Conservation (phyloP, 345 rosid species). For the Theobroma cacao region DNA sequence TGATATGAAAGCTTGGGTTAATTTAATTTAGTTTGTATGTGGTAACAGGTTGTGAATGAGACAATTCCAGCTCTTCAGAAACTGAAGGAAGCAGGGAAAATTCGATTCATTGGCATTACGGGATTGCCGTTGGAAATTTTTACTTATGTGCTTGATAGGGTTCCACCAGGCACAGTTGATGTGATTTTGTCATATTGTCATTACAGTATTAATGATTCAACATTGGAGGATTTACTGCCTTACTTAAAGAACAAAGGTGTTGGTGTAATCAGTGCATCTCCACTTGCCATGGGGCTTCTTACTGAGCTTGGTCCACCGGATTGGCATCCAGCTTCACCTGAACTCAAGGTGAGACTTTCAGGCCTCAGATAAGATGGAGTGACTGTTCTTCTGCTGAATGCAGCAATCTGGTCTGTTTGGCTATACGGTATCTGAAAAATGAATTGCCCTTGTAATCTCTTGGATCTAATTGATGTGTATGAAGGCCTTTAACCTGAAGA, state of each 20-base stretch:
- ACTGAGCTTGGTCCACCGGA: slow-evolving; percentile 90
- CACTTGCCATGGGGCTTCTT: slow-evolving; percentile 88
- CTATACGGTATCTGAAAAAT: background rate
- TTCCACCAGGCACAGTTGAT: slow-evolving; percentile 68
- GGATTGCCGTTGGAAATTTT: slow-evolving; percentile 76
- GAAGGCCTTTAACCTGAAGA: background rate
- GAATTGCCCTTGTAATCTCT: background rate
- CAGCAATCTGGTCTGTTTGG: background rate
- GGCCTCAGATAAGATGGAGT: background rate
- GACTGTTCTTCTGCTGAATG: background rate
- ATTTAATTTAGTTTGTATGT: slow-evolving; percentile 11
- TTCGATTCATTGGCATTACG: slow-evolving; percentile 83
- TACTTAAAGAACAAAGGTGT: slow-evolving; percentile 83
- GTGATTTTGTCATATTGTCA: slow-evolving; percentile 89
- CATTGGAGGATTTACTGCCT: slow-evolving; percentile 69
- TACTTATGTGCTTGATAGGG: slow-evolving; percentile 78
- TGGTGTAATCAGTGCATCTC: slow-evolving; percentile 84
- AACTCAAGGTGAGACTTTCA: slow-evolving; percentile 58
- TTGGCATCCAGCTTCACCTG: slow-evolving; percentile 94
- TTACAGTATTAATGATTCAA: slow-evolving; percentile 70
- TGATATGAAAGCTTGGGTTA: background rate
- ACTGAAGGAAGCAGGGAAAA: slow-evolving; percentile 77
- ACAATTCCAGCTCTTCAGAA: slow-evolving; percentile 91
- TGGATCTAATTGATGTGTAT: background rate
- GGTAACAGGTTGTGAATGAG: slow-evolving; percentile 70